Conservation (phyloP, 139 green algal genomes). For the Micractinium conductrix region DNA sequence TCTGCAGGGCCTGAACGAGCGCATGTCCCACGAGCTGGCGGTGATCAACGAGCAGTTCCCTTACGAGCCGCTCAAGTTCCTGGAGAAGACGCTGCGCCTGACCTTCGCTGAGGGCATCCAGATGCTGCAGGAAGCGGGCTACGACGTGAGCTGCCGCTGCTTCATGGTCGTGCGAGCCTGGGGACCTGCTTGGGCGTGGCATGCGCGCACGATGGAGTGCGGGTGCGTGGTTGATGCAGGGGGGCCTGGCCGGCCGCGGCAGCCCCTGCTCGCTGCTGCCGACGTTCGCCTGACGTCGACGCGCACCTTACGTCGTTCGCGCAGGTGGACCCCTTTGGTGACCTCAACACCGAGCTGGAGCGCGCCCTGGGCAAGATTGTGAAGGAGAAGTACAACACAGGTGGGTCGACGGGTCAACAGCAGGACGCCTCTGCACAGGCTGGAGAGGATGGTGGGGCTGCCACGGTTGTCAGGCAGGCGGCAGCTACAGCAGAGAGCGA, state of each 20-base stretch:
- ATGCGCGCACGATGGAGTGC: neutral
- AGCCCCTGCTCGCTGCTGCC: too few species aligned
- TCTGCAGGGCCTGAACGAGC: constrained; percentile 39
- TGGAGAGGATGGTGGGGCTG: too few species aligned
- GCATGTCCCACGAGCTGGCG: constrained; percentile 68
- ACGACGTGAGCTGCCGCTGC: constrained; percentile 49
- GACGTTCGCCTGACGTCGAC: too few species aligned
- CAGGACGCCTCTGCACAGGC: too few species aligned
- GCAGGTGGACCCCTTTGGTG: constrained; percentile 85
- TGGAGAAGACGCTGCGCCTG: constrained; percentile 80
- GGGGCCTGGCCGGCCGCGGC: too few species aligned
- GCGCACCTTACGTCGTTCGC: too few species aligned
- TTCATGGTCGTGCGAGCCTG: too few species aligned
- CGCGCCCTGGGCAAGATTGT: constrained; percentile 89
- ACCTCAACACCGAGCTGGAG: constrained; percentile 96
- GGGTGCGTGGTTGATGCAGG: neutral
- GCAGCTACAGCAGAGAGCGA: too few species aligned
- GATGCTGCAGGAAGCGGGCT: constrained; percentile 86
- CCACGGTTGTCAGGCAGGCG: too few species aligned
- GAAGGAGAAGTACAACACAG: constrained; percentile 65
- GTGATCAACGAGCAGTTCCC: constrained; percentile 91
- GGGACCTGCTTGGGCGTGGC: neutral
- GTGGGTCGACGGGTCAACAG: too few species aligned
- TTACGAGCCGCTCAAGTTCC: constrained; percentile 86
- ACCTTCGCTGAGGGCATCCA: constrained; percentile 93